Base-by-base conservation (phyloP, 805 yeast species). In the Cyberlindnera subsufficiens region DNA sequence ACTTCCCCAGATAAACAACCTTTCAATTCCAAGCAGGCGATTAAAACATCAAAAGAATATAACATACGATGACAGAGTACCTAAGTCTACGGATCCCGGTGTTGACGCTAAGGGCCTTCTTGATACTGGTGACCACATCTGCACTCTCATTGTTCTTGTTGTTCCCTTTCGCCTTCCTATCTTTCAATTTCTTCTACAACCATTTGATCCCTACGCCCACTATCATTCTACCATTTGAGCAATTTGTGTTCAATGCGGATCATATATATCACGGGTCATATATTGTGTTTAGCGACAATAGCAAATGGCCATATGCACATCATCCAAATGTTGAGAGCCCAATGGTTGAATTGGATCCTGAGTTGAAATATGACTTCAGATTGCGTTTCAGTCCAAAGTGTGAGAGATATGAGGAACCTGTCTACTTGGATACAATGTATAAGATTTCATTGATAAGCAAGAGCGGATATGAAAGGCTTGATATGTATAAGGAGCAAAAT, bases 121-220 rank as follows among this genome's bases (percentile, higher is more conserved):
- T 55, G 10, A 51, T 54, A 16, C 16, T 45, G 10, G 19, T 49
- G 10, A 44, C 53, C 6, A 35, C 53, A 3, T 8, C 40, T 2
- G 22, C 47, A 3, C 40, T 51, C 8, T 50, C 57, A 1, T 35
- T 52, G 5, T 37, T 42, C 3, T 34, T 45, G 4, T 41, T 56
- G 3, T 32, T 57, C 10, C 61, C 61, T 3, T 40, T 47, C 15
- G 48, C 59, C 2, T 51, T 49, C 35, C 40, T 49, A 11, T 39
- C 57, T 7, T 56, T 51, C 52, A 57, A 57, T 49, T 54, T 50
- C 44, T 46, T 56, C 35, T 57, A 57, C 42, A 42, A 47, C 41
- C 40, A 43, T 16, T 42, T 56, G 20, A 50, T 57, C 9, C 60
- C 60, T 14, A 48, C 43, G 10, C 53, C 58, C 7, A 45, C 52